Evolutionary conservation across 2,329 filamentous ascomycete species (phyloP).

Genomic region (Drechslerella dactyloides): DNA sequence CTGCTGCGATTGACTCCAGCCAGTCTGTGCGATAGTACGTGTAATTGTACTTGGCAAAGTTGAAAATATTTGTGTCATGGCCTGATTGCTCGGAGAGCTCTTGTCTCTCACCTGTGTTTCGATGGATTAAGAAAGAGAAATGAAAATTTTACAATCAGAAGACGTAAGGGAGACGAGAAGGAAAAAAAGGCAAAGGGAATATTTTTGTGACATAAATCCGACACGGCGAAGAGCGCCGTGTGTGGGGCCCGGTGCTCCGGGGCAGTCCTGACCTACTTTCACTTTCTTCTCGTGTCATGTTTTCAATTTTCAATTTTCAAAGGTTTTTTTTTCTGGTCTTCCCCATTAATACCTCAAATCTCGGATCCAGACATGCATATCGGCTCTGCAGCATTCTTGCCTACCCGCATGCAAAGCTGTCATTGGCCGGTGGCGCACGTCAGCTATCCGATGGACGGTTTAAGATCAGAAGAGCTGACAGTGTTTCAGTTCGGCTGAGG

Average conservation of each 20-base stretch:
- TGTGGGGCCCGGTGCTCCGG: constrained; percentile 25
- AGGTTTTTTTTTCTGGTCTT: neutral
- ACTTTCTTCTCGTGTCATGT: too few species aligned
- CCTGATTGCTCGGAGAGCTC: constrained; percentile 25
- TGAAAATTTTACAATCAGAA: neutral
- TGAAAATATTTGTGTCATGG: constrained; percentile 12
- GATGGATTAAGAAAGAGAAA: neutral
- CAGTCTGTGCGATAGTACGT: constrained; percentile 18
- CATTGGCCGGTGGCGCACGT: constrained; percentile 42
- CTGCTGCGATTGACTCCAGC: too few species aligned
- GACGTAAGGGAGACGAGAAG: neutral
- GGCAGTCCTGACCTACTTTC: neutral
- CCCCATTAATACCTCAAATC: constrained; percentile 12
- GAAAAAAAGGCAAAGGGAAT: constrained; percentile 1
- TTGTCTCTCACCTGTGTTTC: constrained; percentile 8
- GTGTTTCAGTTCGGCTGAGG: constrained; percentile 43
- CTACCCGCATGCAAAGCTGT: constrained; percentile 24
- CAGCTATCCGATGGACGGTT: constrained; percentile 31
- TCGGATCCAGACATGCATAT: constrained; percentile 32
- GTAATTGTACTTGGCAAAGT: too few species aligned
- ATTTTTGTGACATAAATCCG: constrained; percentile 42
- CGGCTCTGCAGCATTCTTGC: constrained; percentile 34
- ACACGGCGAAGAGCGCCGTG: constrained; percentile 34
- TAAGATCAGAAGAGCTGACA: constrained; percentile 28
- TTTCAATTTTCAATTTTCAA: too few species aligned